Conservation (phyloP, 495 filamentous ascomycete genomes). For the Penicillium arizonense region DNA sequence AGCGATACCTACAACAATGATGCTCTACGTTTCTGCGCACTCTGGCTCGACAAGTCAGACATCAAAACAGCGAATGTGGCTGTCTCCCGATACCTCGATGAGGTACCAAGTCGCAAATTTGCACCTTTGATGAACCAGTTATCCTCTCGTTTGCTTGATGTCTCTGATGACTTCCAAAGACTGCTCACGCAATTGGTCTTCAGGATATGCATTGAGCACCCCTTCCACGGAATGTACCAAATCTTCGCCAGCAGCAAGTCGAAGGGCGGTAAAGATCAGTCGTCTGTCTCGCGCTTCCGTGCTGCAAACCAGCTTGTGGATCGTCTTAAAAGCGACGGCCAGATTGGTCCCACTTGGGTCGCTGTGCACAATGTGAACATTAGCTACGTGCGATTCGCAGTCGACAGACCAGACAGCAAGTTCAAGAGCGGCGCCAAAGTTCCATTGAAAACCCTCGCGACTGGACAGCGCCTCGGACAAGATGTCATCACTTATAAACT, state of each 20-base stretch:
- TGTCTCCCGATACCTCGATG: slow-evolving; percentile 63
- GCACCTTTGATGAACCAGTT: slow-evolving; percentile 93
- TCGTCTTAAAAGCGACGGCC: slow-evolving; percentile 51
- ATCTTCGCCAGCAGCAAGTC: slow-evolving; percentile 78
- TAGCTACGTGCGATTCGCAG: slow-evolving; percentile 70
- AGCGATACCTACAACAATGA: slow-evolving; percentile 88
- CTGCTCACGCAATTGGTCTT: slow-evolving; percentile 69
- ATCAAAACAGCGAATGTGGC: slow-evolving; percentile 71
- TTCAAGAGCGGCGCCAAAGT: slow-evolving; percentile 68
- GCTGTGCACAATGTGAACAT: slow-evolving; percentile 70
- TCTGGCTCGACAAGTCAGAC: slow-evolving; percentile 86
- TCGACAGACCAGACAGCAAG: slow-evolving; percentile 56
- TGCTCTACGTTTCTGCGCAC: slow-evolving; percentile 86
- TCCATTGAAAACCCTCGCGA: slow-evolving; percentile 54
- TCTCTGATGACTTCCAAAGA: slow-evolving; percentile 65
- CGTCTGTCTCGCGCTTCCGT: slow-evolving; percentile 65
- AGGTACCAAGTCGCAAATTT: slow-evolving; percentile 88
- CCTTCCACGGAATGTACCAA: slow-evolving; percentile 94
- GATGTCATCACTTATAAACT: slow-evolving; percentile 59
- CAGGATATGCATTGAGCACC: slow-evolving; percentile 85
- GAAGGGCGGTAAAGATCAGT: slow-evolving; percentile 64
- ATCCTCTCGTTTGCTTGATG: slow-evolving; percentile 80
- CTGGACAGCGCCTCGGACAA: slow-evolving; percentile 55
- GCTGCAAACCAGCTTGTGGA: slow-evolving; percentile 68
- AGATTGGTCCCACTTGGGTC: slow-evolving; percentile 53